Evolutionary conservation across 352 stramenopile species (phyloP), one percentile per base, ranked within the genome.

Genomic region (Pythium phragmiticola): DNA sequence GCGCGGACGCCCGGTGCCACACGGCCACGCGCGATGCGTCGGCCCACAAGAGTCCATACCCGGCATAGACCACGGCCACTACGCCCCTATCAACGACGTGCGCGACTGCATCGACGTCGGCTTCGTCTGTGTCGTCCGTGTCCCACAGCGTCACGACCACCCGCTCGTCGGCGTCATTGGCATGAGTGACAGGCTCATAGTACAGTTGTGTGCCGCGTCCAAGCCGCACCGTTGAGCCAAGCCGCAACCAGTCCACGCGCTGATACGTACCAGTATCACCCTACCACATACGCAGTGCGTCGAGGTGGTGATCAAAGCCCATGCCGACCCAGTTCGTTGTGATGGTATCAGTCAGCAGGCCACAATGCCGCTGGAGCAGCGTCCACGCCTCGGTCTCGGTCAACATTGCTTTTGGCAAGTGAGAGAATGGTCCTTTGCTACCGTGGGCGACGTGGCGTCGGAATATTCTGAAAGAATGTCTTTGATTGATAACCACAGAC

Each of bases 21-120:
- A 5, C 33, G 17, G n/a, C 8, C 17, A 45, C 49, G n/a, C 23
- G 9, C 30, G 11, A 19, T 8, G 30, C 30, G 4, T 43, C 50
- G 30, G 52, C 23, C 52, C 39, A 48, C 36, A 59, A 41, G 14
- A 59, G 21, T 8, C 52, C 52, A 26, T 49, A 59, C 8, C 52
- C 52, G 36, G 13, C 36, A 17, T 49, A 47, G 19, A 47, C 39
- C 7, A 59, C 52, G 6, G 36, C 52, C 12, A 49, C 52, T 6
- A 42, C 17, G 16, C 50, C 52, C 13, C 26, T 5, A 14, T 59
- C 52, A 21, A 7, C 21, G 4, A 59, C 13, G 13, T 49, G 52
- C 8, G 36, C 52, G 37, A 59, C 52, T 13, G n/a, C 17, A 17
- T 49, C 39, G 23, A 47, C 16, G 6, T 58, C 48, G 13, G 23